Evolutionary conservation across 2,329 filamentous ascomycete genomes (phyloP), one percentile per base, ranked within the genome.

Genomic region (Beauveria brongniartii): DNA sequence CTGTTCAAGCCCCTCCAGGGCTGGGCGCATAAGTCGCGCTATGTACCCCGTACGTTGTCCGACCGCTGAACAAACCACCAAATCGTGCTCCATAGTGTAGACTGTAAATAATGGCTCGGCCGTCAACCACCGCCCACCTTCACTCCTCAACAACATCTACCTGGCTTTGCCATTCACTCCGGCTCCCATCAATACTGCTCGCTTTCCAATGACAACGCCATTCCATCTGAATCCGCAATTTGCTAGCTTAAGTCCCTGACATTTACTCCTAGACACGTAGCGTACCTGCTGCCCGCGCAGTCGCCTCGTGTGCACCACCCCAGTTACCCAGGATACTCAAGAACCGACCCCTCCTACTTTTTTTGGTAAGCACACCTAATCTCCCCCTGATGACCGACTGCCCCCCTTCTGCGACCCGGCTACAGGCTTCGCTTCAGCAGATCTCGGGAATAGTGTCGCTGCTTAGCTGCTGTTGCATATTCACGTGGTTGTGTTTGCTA

Each of bases 331-430:
- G 34, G 56, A 37, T 30, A 9, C 24, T 44, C 55, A 22, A 47
- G 55, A 44, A 46, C 22, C 50, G 51, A 60, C 58, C 58, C 58
- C 58, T 61, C 58, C 52, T 61, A 43, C 58, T 47, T 61, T 61
- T 55, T 50, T 43, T 18, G 28, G 58, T 61, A 51, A 61, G 58
- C 51, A 55, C 43, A 55, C 43, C 58, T 54, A 55, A 61, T 61
- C 58, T 61, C 58, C 58, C 43, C 43, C 58, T 59, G 47, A 55
- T 55, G 22, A 16, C 41, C 14, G 43, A 22, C 50, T 48, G 58
- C 30, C 22, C 40, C 51, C 41, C 57, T 37, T 48, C 28, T 22
- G 46, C 46, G 48, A 43, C 20, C 6, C 10, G 6, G 24, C 37
- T n/a, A 18, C 24, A 44, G 47, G 12, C 24, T 44, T 22, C 34